Evolutionary conservation across 208 protist genomes (phyloP), one percentile per base, ranked within the genome.

Genomic region (Crithidia bombi): DNA sequence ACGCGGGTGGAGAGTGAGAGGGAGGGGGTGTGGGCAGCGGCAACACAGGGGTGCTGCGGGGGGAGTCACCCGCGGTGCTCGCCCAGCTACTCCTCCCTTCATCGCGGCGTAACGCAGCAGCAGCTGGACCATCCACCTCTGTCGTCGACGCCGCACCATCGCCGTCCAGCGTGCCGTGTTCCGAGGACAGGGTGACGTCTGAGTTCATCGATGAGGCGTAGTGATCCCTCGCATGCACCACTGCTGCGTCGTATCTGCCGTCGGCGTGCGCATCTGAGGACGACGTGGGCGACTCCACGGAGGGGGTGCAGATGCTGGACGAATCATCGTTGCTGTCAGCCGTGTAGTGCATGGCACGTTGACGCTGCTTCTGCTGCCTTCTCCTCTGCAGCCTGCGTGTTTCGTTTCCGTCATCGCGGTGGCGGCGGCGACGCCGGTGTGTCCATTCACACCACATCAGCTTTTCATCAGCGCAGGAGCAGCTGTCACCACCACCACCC

Each of bases 241-340:
- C 7, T 36, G 17, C 10, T 28, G 10, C 19, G 17, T 15, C 41
- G 10, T 30, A 33, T 1, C 28, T 26, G 26, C 11, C 65, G 11
- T 30, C 12, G 23, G 21, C 49, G n/a, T 28, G 32, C 4, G 36
- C 23, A 26, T 67, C 38, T 7, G 30, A 65, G 5, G 36, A 49
- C 12, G 59, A 63, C 14, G 69, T 75, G 25, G 64, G 71, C 5
- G 62, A 66, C 56, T 66, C 56, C 64, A 77, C 56, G 17, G 64
- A 70, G 19, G 71, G 71, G 9, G 71, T 77, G 47, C 7, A 39
- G 7, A 41, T n/a, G 21, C 19, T 43, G 11, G 71, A 77, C 5
- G 71, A 70, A 15, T 21, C 62, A 23, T 50, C 55, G 12, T 26
- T 55, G 30, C 44, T 44, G 17, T 46, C 11, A 1, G 25, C 32